Percentiles rank a stretch among this genome's conserved stretches.
phyloP scores from a whole-genome alignment of 164 flowering plant genomes.

The Akebia trifoliata region DNA sequence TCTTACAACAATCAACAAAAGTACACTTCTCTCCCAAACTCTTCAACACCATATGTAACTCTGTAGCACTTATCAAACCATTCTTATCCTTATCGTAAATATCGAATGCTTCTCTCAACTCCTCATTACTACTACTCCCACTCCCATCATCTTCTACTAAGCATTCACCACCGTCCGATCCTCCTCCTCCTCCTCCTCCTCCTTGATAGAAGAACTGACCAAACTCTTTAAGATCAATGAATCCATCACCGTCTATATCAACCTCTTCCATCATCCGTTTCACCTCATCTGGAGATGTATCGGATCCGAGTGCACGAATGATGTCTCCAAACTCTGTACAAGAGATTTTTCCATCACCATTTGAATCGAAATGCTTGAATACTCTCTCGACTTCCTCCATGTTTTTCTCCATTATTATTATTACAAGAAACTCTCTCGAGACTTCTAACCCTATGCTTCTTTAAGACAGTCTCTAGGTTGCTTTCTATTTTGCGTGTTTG shows the following conservation, averaged over 20 bases:
- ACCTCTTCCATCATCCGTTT: constrained; percentile 23
- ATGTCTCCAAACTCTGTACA: constrained; percentile 15
- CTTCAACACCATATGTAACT: constrained; percentile 40
- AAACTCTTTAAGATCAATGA: constrained; percentile 26
- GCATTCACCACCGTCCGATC: neutral
- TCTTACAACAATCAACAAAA: constrained; percentile 32
- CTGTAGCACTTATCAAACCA: constrained; percentile 39
- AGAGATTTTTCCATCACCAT: constrained; percentile 25
- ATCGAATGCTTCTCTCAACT: constrained; percentile 37
- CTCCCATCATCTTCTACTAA: neutral
- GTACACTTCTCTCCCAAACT: constrained; percentile 39
- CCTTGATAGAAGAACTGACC: constrained; percentile 20
- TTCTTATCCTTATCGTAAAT: constrained; percentile 42
- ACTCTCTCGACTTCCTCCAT: constrained; percentile 18
- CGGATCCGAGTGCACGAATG: constrained; percentile 24
- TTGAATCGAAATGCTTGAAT: constrained; percentile 26
- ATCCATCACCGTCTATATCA: constrained; percentile 27
- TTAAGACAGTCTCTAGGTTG: no score
- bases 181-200: no score
- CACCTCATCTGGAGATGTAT: constrained; percentile 18
- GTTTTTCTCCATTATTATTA: constrained; percentile 4
- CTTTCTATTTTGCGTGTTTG: no score
- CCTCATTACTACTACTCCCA: neutral
- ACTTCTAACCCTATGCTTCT: no score
- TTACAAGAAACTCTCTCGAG: no score